These are phyloP conservation scores for Chlamydomonas reinhardtii DNA, from an alignment of 163 green algal genomes.

Conservation along the genomic window DNA sequence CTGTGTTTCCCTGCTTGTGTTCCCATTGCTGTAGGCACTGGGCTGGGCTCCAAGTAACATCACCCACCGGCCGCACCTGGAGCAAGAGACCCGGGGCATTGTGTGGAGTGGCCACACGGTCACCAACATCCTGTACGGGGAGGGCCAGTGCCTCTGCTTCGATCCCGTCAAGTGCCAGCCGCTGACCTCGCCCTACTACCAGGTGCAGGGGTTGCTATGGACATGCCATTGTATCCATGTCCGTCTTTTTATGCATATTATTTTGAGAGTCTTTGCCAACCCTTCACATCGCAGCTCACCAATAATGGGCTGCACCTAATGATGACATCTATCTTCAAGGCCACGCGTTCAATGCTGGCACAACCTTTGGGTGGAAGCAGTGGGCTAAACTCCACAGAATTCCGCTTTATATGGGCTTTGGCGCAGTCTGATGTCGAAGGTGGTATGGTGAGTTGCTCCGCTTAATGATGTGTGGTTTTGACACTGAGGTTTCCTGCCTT, in stretches of 20 bases:
- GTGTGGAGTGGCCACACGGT: not conserved
- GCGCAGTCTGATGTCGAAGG: not conserved
- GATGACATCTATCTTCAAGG: not conserved
- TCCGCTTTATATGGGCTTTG: not conserved
- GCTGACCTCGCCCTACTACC: not conserved
- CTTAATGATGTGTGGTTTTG: too few species aligned
- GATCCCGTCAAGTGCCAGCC: not conserved
- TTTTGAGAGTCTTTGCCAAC: too few species aligned
- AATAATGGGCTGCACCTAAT: not conserved
- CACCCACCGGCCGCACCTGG: not conserved
- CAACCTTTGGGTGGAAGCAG: not conserved
- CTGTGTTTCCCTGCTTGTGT: too few species aligned
- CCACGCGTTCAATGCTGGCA: not conserved
- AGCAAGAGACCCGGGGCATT: not conserved
- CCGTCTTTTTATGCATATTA: too few species aligned
- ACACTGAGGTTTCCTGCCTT: too few species aligned
- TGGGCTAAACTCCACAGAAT: not conserved
- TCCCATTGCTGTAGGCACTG: too few species aligned
- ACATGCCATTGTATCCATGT: not conserved
- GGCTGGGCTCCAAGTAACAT: not conserved
- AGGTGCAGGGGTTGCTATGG: not conserved
- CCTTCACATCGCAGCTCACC: not conserved
- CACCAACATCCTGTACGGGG: not conserved
- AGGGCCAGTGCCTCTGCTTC: not conserved
- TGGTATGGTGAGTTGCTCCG: conserved; percentile 1